Percentiles rank a stretch among this genome's conserved stretches.
Evolutionary conservation across 106 monocot genomes (phyloP).

Genomic region (Allium cepa): DNA sequence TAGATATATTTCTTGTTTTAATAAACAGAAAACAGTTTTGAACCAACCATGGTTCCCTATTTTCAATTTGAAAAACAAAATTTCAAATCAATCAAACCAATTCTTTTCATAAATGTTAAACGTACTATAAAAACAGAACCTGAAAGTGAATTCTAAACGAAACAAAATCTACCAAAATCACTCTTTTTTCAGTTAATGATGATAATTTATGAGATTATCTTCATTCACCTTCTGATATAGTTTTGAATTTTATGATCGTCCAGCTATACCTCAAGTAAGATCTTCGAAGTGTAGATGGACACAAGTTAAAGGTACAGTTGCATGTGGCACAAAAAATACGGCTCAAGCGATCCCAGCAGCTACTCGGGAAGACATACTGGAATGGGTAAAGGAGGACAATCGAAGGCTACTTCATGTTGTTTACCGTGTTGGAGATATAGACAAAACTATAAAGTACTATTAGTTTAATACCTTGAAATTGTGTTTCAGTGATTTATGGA

Average conservation of each 20-base stretch:
- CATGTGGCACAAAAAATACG: constrained; percentile 22
- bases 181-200: not conserved
- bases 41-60: not conserved
- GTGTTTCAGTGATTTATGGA: not conserved
- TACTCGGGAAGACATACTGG: constrained; percentile 27
- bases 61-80: not conserved
- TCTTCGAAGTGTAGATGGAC: not conserved
- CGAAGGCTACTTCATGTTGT: constrained; percentile 85
- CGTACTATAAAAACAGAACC: no score
- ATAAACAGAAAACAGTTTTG: not conserved
- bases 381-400: constrained; percentile 66
- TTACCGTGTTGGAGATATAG: constrained; percentile 79
- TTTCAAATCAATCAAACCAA: no score
- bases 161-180: not conserved
- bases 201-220: not conserved
- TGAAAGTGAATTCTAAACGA: no score
- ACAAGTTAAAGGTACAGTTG: constrained; percentile 2
- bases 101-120: no score
- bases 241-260: not conserved
- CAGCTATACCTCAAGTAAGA: constrained; percentile 26
- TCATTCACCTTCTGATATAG: no score
- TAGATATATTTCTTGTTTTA: no score
- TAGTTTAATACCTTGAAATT: not conserved
- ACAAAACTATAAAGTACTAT: constrained; percentile 75
- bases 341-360: constrained; percentile 18